A percentile compares a stretch with the other conserved stretches of the same genome.
Conservation (phyloP, 1,139 yeast genomes). For the Pichia sp. region DNA sequence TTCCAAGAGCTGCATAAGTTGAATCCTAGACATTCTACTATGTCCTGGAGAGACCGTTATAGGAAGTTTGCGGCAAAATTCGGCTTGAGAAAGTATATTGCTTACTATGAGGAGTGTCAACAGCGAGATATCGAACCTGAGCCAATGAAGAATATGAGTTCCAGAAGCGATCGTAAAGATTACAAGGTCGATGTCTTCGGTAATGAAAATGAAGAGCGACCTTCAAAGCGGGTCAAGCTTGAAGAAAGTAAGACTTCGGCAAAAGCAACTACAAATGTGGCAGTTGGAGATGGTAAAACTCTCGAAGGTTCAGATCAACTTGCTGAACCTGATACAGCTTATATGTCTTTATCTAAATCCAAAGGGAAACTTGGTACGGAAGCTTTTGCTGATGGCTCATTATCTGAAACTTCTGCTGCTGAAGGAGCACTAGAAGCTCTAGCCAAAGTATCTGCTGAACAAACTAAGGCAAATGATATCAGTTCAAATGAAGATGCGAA, state of each 20-base stretch:
- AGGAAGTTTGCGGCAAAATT: slow-evolving; percentile 60
- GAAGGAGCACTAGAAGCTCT: slow-evolving; percentile 9
- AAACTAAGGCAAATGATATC: neutral
- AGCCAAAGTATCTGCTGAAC: slow-evolving; percentile 10
- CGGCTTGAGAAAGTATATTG: slow-evolving; percentile 55
- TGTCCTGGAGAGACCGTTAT: slow-evolving; percentile 77
- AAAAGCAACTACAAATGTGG: neutral
- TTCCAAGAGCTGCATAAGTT: slow-evolving; percentile 44
- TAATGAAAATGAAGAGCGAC: slow-evolving; percentile 7
- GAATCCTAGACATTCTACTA: slow-evolving; percentile 50
- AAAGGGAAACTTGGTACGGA: neutral
- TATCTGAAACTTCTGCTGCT: neutral
- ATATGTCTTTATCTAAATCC: neutral
- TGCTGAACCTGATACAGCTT: neutral
- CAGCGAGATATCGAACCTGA: slow-evolving; percentile 40
- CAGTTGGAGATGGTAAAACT: neutral
- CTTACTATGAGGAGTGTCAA: slow-evolving; percentile 46
- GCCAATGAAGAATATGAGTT: slow-evolving; percentile 50
- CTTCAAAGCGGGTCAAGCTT: slow-evolving; percentile 3
- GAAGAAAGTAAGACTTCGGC: neutral
- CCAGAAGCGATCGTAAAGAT: slow-evolving; percentile 24
- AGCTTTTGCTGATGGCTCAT: neutral
- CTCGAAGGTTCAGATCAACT: neutral
- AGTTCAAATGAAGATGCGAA: slow-evolving; percentile 10
- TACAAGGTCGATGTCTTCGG: slow-evolving; percentile 16